phyloP scores from a whole-genome alignment of 2,329 filamentous ascomycete species.

The Trichophyton equinum region DNA sequence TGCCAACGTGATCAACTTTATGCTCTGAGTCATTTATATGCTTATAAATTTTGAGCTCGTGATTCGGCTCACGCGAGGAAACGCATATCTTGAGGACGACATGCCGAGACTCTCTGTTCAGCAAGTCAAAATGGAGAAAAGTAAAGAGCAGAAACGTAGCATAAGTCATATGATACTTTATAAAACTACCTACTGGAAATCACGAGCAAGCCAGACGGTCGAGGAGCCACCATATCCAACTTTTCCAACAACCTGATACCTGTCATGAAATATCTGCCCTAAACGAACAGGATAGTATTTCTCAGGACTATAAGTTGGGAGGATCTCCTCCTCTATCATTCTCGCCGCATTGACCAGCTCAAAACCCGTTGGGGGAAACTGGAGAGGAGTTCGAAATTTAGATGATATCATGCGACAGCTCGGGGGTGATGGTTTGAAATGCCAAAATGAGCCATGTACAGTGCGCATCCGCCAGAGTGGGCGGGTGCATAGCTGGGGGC shows the following conservation, averaged over 20 bases:
- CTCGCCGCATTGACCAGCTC: background rate
- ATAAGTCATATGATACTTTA: background rate
- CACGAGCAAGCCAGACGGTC: slow-evolving; percentile 4
- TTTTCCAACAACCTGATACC: slow-evolving; percentile 5
- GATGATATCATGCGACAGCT: background rate
- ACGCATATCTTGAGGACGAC: background rate
- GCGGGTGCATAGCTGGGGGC: background rate
- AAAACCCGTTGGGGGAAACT: background rate
- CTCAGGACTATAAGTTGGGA: background rate
- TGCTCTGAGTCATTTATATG: background rate
- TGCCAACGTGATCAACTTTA: slow-evolving; percentile 6
- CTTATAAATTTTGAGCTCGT: background rate
- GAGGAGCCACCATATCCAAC: slow-evolving; percentile 2
- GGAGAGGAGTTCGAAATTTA: background rate
- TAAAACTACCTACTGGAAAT: background rate
- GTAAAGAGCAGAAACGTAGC: background rate
- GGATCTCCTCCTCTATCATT: slow-evolving; percentile 1
- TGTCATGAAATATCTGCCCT: background rate
- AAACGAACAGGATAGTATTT: slow-evolving; percentile 3
- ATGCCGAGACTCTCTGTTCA: background rate
- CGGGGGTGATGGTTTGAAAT: background rate
- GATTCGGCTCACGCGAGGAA: background rate
- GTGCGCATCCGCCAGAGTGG: background rate
- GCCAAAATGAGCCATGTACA: too few species aligned
- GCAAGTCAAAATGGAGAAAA: background rate